Evolutionary conservation across 176 grass and related monocot species (phyloP), one percentile per base, ranked within the genome.

Genomic region (Carex pumila): DNA sequence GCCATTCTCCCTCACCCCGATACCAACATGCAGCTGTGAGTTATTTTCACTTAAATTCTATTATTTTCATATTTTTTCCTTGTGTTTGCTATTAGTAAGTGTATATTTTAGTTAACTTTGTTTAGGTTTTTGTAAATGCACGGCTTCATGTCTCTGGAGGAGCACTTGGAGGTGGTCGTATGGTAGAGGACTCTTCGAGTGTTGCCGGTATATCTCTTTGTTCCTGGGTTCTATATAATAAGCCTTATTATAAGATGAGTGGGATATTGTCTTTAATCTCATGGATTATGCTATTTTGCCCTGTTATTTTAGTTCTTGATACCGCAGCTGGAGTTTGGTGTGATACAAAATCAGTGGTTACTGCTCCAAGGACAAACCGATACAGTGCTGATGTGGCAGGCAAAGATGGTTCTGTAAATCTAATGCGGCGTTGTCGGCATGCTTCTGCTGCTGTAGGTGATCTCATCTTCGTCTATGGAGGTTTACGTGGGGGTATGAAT

Each of bases 111-210:
- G 63, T 73, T 65, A 85, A 43, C 53, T 84, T 85, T 6, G 61
- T 79, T 66, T 90, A 99, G 96, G 93, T 99, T 90, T 99, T 95
- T 84, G 93, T 99, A 54, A 99, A 99, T 85, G 93, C 93, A 86
- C 91, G 96, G n/a, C 96, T 99, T 92, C 93, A 99, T 92, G 96
- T 99, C 54, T 99, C 96, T 73, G 96, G 96, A 89, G 96, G 96
- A 61, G 96, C 96, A 81, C 96, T 99, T 90, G 96, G 96, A 85
- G 96, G 96, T 41, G 96, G 96, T 58, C 96, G 93, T 25, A 95
- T 99, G 96, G 96, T 99, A 72, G 96, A 99, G 78, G 96, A 99
- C 57, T 95, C 85, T 32, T 99, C 96, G 18, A 99, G 96, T 4
- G 70, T 99, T 88, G 96, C 96, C 89, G 96, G 96, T 99, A 86